Percentiles rank a stretch among this genome's conserved stretches.
Conservation (phyloP, 345 rosid species). For the Hibiscus syriacus region DNA sequence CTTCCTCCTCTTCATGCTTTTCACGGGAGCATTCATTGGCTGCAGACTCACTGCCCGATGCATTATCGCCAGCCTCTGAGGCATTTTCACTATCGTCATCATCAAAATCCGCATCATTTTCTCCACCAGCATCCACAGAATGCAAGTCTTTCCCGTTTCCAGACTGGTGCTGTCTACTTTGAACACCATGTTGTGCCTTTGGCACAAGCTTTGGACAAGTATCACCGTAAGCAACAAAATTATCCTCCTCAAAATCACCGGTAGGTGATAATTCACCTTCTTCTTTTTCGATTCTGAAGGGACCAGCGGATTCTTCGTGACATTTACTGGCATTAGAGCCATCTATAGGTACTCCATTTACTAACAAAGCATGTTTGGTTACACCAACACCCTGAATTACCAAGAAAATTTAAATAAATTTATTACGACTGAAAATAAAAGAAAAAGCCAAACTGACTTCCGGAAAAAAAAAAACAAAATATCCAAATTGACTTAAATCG, state of each 20-base stretch:
- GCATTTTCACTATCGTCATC: slow-evolving; percentile 87
- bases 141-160: slow-evolving; percentile 35
- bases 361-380: slow-evolving; percentile 27
- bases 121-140: slow-evolving; percentile 42
- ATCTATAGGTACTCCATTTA: slow-evolving; percentile 23
- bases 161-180: slow-evolving; percentile 26
- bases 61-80: slow-evolving; percentile 79
- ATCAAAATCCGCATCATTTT: slow-evolving; percentile 78
- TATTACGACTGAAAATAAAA: neutral
- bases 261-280: slow-evolving; percentile 96
- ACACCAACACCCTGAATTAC: slow-evolving; percentile 38
- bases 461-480: neutral
- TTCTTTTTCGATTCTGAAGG: slow-evolving; percentile 71
- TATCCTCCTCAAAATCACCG: slow-evolving; percentile 72
- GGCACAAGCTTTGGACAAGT: slow-evolving; percentile 29
- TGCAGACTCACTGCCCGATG: slow-evolving; percentile 73
- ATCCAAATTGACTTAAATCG: neutral
- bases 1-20: slow-evolving; percentile 82
- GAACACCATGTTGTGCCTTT: slow-evolving; percentile 35
- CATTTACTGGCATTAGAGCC: slow-evolving; percentile 17
- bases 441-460: neutral
- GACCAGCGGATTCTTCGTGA: slow-evolving; percentile 41
- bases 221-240: slow-evolving; percentile 52
- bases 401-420: slow-evolving; percentile 8
- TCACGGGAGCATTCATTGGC: slow-evolving; percentile 87